phyloP scores from a whole-genome alignment of 495 filamentous ascomycete species.

The Neurospora sp. region DNA sequence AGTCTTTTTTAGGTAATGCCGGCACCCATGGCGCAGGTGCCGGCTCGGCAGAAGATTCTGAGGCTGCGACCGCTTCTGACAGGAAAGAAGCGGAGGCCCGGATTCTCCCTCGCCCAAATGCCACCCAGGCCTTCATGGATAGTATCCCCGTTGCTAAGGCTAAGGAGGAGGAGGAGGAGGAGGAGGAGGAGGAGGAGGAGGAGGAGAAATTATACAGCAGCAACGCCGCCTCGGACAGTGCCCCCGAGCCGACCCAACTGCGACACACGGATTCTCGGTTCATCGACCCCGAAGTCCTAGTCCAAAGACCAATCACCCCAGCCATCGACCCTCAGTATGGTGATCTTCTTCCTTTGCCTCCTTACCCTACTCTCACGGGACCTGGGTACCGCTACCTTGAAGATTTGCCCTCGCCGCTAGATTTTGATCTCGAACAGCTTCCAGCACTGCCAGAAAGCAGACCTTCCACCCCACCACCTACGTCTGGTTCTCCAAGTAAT shows the following conservation, averaged over 20 bases:
- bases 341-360: slow-evolving; percentile 46
- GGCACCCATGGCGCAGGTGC: slow-evolving; percentile 51
- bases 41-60: slow-evolving; percentile 39
- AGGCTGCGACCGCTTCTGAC: slow-evolving; percentile 25
- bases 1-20: slow-evolving; percentile 57
- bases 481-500: neutral
- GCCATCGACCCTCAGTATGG: slow-evolving; percentile 48
- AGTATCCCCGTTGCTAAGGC: slow-evolving; percentile 6
- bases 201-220: slow-evolving; percentile 4
- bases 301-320: slow-evolving; percentile 37
- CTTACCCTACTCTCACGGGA: slow-evolving; percentile 22
- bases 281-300: slow-evolving; percentile 42
- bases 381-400: slow-evolving; percentile 32
- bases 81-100: slow-evolving; percentile 12
- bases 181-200: no score
- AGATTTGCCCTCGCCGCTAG: slow-evolving; percentile 1
- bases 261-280: slow-evolving; percentile 21
- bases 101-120: slow-evolving; percentile 29
- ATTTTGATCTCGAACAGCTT: slow-evolving; percentile 15
- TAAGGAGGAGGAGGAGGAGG: no score
- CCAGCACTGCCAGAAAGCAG: slow-evolving; percentile 44
- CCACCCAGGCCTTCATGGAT: slow-evolving; percentile 24
- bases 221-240: neutral
- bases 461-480: slow-evolving; percentile 30
- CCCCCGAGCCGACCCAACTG: slow-evolving; percentile 14